Conservation (phyloP, 306 rosid genomes). For the Quercus rubra region DNA sequence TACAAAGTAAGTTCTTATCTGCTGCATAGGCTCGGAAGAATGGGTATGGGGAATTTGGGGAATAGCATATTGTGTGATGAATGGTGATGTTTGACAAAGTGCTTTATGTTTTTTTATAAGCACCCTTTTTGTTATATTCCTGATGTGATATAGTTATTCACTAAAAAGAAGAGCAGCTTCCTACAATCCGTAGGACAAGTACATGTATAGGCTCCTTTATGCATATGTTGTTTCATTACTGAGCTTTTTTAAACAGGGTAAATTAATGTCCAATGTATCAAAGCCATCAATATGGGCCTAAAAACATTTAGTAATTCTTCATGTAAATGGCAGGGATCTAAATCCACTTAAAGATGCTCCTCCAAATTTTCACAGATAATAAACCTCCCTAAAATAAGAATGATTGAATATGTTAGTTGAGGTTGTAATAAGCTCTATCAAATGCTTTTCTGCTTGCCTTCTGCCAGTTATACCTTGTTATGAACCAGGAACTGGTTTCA, state of each 20-base stretch:
- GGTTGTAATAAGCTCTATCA: not conserved
- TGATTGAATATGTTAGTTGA: not conserved
- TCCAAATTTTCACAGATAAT: not conserved
- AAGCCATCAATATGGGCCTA: not conserved
- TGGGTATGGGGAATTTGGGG: not conserved
- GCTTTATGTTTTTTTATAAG: not conserved
- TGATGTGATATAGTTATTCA: too few relatives aligned
- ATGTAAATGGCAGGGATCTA: too few relatives aligned
- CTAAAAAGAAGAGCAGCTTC: not conserved
- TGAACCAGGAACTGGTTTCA: not conserved
- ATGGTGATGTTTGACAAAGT: not conserved
- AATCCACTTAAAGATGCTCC: not conserved
- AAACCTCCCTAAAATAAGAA: not conserved
- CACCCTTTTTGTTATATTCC: too few relatives aligned
- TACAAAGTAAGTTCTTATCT: not conserved
- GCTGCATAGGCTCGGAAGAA: not conserved
- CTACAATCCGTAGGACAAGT: not conserved
- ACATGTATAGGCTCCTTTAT: not conserved
- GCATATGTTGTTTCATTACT: not conserved
- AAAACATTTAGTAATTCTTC: not conserved
- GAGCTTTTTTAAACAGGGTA: not conserved
- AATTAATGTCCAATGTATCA: not conserved
- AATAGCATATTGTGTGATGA: not conserved
- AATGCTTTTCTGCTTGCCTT: not conserved
- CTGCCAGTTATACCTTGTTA: not conserved